Conservation (phyloP, 2,329 filamentous ascomycete species). For the Tolypocladium tundrense region DNA sequence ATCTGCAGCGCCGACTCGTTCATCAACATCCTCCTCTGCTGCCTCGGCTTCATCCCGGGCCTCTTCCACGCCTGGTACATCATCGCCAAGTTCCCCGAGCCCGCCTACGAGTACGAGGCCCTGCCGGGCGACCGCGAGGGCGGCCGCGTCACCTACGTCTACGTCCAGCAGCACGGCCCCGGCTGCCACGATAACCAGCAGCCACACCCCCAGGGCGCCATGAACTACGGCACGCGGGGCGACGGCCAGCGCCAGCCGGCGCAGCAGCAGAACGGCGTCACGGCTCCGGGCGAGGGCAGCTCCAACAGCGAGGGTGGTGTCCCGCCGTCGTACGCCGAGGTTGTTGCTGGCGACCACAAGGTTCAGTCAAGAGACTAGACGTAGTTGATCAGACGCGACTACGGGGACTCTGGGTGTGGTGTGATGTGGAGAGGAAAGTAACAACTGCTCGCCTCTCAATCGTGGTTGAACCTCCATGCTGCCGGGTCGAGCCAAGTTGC, state of each 20-base stretch:
- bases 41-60: constrained; percentile 71
- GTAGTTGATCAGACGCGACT: background rate
- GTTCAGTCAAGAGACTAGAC: constrained; percentile 47
- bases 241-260: constrained; percentile 17
- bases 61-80: constrained; percentile 97
- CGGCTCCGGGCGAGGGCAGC: constrained; percentile 28
- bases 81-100: constrained; percentile 79
- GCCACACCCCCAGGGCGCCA: constrained; percentile 18
- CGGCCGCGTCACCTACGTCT: constrained; percentile 65
- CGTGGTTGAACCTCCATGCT: background rate
- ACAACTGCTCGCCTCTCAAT: background rate
- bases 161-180: constrained; percentile 45
- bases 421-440: background rate
- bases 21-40: constrained; percentile 88
- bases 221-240: constrained; percentile 12
- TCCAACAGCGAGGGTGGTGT: constrained; percentile 30
- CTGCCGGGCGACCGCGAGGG: constrained; percentile 46
- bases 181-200: background rate
- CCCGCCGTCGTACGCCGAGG: constrained; percentile 84
- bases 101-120: constrained; percentile 58
- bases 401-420: too few relatives aligned
- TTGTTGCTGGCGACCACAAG: constrained; percentile 84
- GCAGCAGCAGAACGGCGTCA: constrained; percentile 18
- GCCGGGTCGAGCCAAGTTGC: background rate
- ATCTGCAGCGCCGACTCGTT: constrained; percentile 86